phyloP scores from a whole-genome alignment of 495 filamentous ascomycete genomes.

The Penicillium bialowiezense region DNA sequence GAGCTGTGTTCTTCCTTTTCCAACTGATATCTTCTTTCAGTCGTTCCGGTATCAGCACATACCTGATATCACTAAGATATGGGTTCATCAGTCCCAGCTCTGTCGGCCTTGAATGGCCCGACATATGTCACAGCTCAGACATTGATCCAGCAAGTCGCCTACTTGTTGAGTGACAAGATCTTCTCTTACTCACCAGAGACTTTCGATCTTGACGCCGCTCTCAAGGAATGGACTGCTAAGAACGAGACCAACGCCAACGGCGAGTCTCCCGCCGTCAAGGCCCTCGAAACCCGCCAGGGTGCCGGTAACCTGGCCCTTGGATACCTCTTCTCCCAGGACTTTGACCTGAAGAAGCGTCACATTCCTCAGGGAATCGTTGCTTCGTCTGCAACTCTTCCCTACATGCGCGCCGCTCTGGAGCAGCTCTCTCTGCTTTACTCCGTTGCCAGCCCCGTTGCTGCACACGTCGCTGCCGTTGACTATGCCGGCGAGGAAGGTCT shows the following conservation, averaged over 20 bases:
- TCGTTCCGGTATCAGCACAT: background rate
- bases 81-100: slow-evolving; percentile 32
- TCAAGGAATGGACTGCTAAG: slow-evolving; percentile 67
- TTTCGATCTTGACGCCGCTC: slow-evolving; percentile 82
- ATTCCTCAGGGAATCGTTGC: slow-evolving; percentile 88
- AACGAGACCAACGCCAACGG: slow-evolving; percentile 76
- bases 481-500: slow-evolving; percentile 71
- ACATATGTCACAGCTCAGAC: slow-evolving; percentile 90
- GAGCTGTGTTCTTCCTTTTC: background rate
- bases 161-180: slow-evolving; percentile 88
- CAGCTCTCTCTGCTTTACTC: slow-evolving; percentile 86
- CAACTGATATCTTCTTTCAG: background rate
- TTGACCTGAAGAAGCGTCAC: slow-evolving; percentile 84
- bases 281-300: slow-evolving; percentile 83
- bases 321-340: slow-evolving; percentile 96
- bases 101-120: slow-evolving; percentile 74
- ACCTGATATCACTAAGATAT: slow-evolving; percentile 33
- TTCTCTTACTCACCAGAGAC: slow-evolving; percentile 94
- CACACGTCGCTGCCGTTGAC: slow-evolving; percentile 91
- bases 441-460: slow-evolving; percentile 85
- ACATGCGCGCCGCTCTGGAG: slow-evolving; percentile 80
- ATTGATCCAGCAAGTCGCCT: slow-evolving; percentile 93
- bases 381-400: slow-evolving; percentile 73
- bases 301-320: slow-evolving; percentile 90
- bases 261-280: slow-evolving; percentile 69